Conservation (phyloP, 139 green algal species). For the Astrephomene gubernaculifera region DNA sequence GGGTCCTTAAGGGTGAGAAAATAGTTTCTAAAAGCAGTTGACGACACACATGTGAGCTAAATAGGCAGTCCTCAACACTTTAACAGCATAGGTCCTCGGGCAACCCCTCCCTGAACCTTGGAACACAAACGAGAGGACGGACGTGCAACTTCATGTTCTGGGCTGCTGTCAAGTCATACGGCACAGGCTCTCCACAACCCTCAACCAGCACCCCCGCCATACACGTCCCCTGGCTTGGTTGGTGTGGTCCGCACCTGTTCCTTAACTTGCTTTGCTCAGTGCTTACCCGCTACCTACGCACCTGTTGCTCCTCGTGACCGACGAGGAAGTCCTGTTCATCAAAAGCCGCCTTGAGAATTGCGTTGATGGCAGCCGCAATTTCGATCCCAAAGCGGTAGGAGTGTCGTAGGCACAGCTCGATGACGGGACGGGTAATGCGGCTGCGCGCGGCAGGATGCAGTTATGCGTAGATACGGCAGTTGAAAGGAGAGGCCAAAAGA, state of each 20-base stretch:
- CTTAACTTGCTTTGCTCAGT: too few species aligned
- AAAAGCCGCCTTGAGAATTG: not conserved
- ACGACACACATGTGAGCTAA: not conserved
- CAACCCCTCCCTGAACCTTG: not conserved
- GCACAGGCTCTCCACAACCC: not conserved
- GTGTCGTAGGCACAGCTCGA: not conserved
- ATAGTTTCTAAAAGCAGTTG: not conserved
- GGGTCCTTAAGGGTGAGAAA: not conserved
- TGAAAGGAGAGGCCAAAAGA: too few species aligned
- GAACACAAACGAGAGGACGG: not conserved
- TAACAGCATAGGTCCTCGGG: not conserved
- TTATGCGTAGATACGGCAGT: too few species aligned
- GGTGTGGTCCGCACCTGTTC: not conserved
- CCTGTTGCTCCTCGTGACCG: not conserved
- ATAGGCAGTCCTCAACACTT: not conserved
- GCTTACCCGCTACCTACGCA: not conserved
- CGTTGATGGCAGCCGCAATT: not conserved
- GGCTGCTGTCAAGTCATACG: not conserved
- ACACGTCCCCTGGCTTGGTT: not conserved
- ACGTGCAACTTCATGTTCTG: too few species aligned
- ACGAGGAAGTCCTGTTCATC: not conserved
- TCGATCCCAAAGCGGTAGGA: conserved; percentile 1
- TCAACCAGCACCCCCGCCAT: not conserved
- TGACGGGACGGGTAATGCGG: not conserved
- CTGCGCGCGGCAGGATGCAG: not conserved